Conservation (phyloP, 2,329 filamentous ascomycete genomes). For the Rachicladosporium sp. region DNA sequence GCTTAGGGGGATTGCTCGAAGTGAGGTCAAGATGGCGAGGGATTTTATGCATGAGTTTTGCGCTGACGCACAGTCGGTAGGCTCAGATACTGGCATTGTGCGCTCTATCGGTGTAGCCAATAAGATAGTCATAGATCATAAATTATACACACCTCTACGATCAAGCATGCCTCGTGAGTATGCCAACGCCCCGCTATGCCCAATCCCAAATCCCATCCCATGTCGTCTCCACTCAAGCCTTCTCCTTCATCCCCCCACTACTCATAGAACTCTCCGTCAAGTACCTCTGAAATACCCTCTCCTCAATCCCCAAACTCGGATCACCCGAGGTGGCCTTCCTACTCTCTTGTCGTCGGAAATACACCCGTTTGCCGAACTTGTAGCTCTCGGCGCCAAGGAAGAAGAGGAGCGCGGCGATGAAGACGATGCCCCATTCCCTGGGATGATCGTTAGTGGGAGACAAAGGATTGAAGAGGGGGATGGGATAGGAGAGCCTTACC, state of each 20-base stretch:
- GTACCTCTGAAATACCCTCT: slow-evolving; percentile 5
- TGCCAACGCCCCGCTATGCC: too few relatives aligned
- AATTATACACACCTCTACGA: too few relatives aligned
- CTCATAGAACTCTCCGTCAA: slow-evolving; percentile 6
- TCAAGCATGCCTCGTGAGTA: too few relatives aligned
- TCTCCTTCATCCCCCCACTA: background rate
- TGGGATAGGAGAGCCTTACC: slow-evolving; percentile 22
- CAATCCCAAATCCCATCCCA: too few relatives aligned
- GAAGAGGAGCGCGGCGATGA: slow-evolving; percentile 47
- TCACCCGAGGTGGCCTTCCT: slow-evolving; percentile 6
- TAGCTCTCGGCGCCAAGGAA: slow-evolving; percentile 49
- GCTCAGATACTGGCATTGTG: too few relatives aligned
- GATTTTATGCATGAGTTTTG: too few relatives aligned
- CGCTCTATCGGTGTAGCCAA: too few relatives aligned
- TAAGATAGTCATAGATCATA: too few relatives aligned
- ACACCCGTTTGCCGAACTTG: slow-evolving; percentile 50
- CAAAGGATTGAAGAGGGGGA: background rate
- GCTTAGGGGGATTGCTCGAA: too few relatives aligned
- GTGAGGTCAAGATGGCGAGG: too few relatives aligned
- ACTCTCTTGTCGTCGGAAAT: slow-evolving; percentile 7
- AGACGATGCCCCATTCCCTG: slow-evolving; percentile 51
- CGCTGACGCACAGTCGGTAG: too few relatives aligned
- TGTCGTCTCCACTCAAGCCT: background rate
- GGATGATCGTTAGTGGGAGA: background rate
- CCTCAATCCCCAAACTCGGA: slow-evolving; percentile 2